Percentiles rank a stretch among this genome's conserved stretches.
Conservation (phyloP, 2,329 filamentous ascomycete species). For the Amauroascus niger region DNA sequence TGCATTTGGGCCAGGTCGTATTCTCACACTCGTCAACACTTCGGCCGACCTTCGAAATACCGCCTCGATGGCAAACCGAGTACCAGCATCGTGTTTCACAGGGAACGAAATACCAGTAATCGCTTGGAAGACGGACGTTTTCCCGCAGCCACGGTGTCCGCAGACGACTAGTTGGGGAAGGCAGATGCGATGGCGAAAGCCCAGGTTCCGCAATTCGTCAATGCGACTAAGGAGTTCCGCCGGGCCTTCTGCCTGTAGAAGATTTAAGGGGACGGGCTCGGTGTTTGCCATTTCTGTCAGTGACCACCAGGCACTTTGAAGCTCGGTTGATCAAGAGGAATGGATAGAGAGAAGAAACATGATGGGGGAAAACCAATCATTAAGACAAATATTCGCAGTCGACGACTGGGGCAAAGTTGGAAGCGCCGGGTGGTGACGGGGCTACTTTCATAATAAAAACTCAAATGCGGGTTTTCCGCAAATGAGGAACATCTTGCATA, state of each 20-base stretch:
- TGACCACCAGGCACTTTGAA: neutral
- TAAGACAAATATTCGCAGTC: neutral
- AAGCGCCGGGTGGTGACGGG: neutral
- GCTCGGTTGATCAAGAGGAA: neutral
- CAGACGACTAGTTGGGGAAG: constrained; percentile 17
- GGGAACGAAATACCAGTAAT: constrained; percentile 17
- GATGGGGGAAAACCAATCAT: neutral
- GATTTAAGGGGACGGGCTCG: neutral
- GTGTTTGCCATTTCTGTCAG: neutral
- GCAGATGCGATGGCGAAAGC: constrained; percentile 15
- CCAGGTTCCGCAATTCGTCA: constrained; percentile 17
- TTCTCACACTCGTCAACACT: constrained; percentile 20
- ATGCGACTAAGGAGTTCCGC: constrained; percentile 16
- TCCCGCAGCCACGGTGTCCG: constrained; percentile 17
- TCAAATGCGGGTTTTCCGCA: neutral
- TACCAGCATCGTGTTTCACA: constrained; percentile 44
- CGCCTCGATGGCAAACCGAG: constrained; percentile 51
- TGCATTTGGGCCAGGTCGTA: constrained; percentile 20
- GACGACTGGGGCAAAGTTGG: neutral
- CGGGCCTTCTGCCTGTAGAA: constrained; percentile 17
- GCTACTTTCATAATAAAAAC: neutral
- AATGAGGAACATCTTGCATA: neutral
- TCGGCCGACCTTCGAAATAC: constrained; percentile 36
- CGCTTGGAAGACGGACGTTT: constrained; percentile 18
- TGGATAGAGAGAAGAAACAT: neutral